Conservation (phyloP, 495 filamentous ascomycete genomes). For the Cladorrhinum samala region DNA sequence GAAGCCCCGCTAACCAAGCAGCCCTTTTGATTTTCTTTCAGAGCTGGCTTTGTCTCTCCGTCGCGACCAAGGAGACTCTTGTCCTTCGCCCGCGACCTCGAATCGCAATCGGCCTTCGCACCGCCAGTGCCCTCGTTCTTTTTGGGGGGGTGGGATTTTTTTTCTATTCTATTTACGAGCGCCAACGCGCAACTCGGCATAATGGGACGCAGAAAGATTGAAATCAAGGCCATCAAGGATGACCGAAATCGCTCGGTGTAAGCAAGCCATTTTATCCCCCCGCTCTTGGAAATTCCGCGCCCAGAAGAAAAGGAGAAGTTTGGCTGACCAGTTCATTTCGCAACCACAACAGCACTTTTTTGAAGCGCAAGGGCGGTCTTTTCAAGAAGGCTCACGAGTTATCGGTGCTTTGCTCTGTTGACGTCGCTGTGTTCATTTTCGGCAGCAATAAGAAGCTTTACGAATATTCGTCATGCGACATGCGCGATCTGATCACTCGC, state of each 20-base stretch:
- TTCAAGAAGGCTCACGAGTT: constrained; percentile 99
- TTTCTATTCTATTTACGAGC: not conserved
- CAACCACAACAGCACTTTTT: constrained; percentile 65
- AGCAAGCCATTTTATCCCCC: constrained; percentile 33
- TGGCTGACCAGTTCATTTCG: constrained; percentile 48
- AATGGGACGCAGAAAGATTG: constrained; percentile 76
- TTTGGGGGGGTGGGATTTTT: too few relatives aligned
- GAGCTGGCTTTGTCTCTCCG: constrained; percentile 8
- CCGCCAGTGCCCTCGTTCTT: constrained; percentile 2
- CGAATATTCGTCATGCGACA: constrained; percentile 91
- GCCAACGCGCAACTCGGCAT: constrained; percentile 21
- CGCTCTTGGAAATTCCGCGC: too few relatives aligned
- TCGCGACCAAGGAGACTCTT: not conserved
- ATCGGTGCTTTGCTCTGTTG: constrained; percentile 94
- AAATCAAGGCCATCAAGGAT: constrained; percentile 99
- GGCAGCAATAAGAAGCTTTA: constrained; percentile 97
- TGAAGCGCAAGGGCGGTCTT: constrained; percentile 96
- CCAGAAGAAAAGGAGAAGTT: too few relatives aligned
- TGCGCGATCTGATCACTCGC: constrained; percentile 77
- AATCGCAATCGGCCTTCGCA: constrained; percentile 4
- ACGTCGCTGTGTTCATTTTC: constrained; percentile 97
- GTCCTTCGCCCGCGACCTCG: not conserved
- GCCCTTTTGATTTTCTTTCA: not conserved
- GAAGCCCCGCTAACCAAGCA: too few relatives aligned
- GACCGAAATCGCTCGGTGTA: constrained; percentile 98